Conservation (phyloP, 1,139 yeast species). For the Suhomyces bolitotheri region DNA sequence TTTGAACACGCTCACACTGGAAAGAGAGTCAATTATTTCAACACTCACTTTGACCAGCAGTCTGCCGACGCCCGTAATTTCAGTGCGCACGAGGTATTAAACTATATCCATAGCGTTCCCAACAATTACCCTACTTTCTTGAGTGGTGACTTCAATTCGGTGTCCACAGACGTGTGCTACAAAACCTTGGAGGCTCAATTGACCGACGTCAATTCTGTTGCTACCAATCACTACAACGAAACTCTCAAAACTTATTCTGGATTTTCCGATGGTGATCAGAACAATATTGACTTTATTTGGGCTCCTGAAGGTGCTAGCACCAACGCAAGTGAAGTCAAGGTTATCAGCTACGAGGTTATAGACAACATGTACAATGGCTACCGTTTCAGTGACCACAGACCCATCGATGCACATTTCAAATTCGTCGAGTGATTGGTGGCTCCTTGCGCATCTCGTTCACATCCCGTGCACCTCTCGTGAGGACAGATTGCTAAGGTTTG, state of each 20-base stretch:
- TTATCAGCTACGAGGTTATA: slow-evolving; percentile 38
- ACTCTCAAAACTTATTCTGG: slow-evolving; percentile 42
- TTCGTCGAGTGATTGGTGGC: slow-evolving; percentile 11
- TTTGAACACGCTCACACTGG: slow-evolving; percentile 26
- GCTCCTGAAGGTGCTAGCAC: slow-evolving; percentile 20
- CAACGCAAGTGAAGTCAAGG: slow-evolving; percentile 10
- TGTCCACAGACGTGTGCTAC: slow-evolving; percentile 32
- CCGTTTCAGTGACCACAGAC: slow-evolving; percentile 48
- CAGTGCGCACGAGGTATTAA: slow-evolving; percentile 32
- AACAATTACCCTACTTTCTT: slow-evolving; percentile 35
- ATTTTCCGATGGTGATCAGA: slow-evolving; percentile 29
- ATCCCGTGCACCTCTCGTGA: background rate
- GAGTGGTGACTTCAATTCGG: slow-evolving; percentile 44
- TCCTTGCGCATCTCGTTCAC: background rate
- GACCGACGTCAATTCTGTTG: slow-evolving; percentile 23
- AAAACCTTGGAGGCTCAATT: slow-evolving; percentile 23
- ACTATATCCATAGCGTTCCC: slow-evolving; percentile 29
- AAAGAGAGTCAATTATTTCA: slow-evolving; percentile 33
- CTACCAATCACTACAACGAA: slow-evolving; percentile 26
- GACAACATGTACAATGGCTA: slow-evolving; percentile 27
- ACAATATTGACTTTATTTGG: slow-evolving; percentile 34
- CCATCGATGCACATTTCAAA: slow-evolving; percentile 33
- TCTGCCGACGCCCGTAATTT: slow-evolving; percentile 39
- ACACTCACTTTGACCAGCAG: slow-evolving; percentile 48
- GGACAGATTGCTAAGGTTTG: too few species aligned